Evolutionary conservation across 2,329 filamentous ascomycete species (phyloP).

Genomic region (Geosmithia putterillii): DNA sequence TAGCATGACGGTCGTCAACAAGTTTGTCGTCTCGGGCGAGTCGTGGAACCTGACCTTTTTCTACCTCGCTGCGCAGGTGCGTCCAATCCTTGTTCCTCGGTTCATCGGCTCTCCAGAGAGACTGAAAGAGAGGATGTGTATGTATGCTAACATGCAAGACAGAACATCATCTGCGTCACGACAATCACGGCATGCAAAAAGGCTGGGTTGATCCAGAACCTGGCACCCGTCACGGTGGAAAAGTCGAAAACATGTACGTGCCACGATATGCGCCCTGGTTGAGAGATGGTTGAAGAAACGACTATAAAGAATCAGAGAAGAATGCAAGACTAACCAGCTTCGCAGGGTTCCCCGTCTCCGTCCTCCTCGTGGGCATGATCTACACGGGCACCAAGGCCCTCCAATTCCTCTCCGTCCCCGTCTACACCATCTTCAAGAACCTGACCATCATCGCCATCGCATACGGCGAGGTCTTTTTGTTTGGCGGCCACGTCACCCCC

Average conservation of each 20-base stretch:
- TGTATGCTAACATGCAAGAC: not conserved
- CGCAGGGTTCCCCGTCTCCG: slow-evolving; percentile 87
- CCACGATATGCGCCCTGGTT: too few relatives aligned
- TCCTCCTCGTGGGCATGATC: slow-evolving; percentile 97
- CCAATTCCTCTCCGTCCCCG: slow-evolving; percentile 91
- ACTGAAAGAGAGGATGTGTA: too few relatives aligned
- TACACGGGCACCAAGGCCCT: slow-evolving; percentile 95
- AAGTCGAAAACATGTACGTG: slow-evolving; percentile 80
- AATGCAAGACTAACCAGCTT: not conserved
- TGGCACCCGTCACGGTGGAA: slow-evolving; percentile 69
- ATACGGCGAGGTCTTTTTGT: slow-evolving; percentile 97
- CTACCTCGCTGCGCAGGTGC: slow-evolving; percentile 82
- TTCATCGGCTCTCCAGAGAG: slow-evolving; percentile 15
- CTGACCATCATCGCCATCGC: slow-evolving; percentile 97
- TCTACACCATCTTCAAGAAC: slow-evolving; percentile 99
- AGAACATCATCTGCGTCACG: slow-evolving; percentile 82
- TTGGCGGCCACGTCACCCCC: slow-evolving; percentile 80
- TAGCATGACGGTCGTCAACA: slow-evolving; percentile 99
- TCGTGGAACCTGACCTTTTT: slow-evolving; percentile 97
- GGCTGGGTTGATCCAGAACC: slow-evolving; percentile 67
- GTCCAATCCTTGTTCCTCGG: too few relatives aligned
- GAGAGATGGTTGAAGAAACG: too few relatives aligned
- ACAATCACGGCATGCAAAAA: slow-evolving; percentile 78
- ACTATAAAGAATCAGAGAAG: not conserved
- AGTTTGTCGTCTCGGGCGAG: slow-evolving; percentile 86